Evolutionary conservation across 139 green algal genomes (phyloP).

Genomic region (Volvox africanus): DNA sequence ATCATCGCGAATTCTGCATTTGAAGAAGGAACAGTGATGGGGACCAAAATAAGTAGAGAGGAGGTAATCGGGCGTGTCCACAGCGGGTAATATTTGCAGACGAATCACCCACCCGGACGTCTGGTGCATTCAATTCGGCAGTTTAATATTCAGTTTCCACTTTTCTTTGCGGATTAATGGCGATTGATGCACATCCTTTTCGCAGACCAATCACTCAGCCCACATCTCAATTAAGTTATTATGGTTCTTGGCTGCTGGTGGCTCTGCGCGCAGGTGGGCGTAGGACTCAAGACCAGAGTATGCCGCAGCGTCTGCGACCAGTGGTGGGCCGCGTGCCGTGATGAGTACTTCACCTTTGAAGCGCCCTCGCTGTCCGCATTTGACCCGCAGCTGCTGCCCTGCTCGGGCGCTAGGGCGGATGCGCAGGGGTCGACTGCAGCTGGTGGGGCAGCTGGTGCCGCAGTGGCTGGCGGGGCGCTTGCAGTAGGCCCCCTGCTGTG

Average conservation of each 20-base stretch:
- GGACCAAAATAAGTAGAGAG: no score
- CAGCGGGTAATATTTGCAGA: neutral
- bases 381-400: constrained; percentile 29
- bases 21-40: no score
- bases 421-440: neutral
- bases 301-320: constrained; percentile 25
- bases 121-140: neutral
- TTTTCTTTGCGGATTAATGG: neutral
- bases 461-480: neutral
- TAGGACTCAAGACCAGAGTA: constrained; percentile 35
- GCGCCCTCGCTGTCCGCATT: neutral
- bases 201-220: neutral
- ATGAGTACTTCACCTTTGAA: constrained; percentile 47
- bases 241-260: neutral
- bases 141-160: no score
- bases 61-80: no score
- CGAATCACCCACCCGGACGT: neutral
- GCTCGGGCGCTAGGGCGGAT: neutral
- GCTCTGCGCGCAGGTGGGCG: constrained; percentile 23
- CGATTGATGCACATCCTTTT: neutral
- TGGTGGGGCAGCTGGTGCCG: neutral
- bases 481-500: constrained; percentile 19
- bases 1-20: no score
- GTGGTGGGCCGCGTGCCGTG: constrained; percentile 18
- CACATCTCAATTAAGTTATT: neutral